Evolutionary conservation across 2,329 filamentous ascomycete genomes (phyloP).

Genomic region (Rugonectria rugulosa): DNA sequence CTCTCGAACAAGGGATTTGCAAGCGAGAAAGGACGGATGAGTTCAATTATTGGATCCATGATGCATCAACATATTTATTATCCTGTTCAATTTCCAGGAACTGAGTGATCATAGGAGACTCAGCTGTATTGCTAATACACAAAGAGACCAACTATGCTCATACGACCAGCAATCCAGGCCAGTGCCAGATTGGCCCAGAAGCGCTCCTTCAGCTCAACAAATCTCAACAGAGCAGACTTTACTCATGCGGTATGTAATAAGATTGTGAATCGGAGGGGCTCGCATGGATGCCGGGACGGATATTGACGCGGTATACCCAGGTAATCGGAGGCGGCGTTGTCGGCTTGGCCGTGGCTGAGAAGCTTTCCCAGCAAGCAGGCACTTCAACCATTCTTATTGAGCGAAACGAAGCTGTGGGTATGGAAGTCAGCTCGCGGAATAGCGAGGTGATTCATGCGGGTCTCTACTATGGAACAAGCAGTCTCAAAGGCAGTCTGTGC

Average conservation of each 20-base stretch:
- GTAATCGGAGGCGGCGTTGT: slow-evolving; percentile 72
- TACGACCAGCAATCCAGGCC: too few relatives aligned
- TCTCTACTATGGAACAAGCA: slow-evolving; percentile 83
- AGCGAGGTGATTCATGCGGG: slow-evolving; percentile 97
- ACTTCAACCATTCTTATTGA: slow-evolving; percentile 81
- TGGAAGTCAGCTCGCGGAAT: slow-evolving; percentile 88
- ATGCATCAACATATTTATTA: too few relatives aligned
- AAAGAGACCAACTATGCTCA: too few relatives aligned
- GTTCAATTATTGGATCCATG: too few relatives aligned
- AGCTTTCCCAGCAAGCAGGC: slow-evolving; percentile 71
- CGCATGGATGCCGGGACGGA: background rate
- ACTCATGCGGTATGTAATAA: slow-evolving; percentile 51
- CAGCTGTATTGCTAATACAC: too few relatives aligned
- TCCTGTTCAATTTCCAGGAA: too few relatives aligned
- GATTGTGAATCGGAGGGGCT: background rate
- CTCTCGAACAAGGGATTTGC: too few relatives aligned
- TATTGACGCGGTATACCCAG: slow-evolving; percentile 38
- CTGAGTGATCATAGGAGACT: too few relatives aligned
- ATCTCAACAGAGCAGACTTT: slow-evolving; percentile 49
- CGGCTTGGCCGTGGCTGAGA: slow-evolving; percentile 80
- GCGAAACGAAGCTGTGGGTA: slow-evolving; percentile 77
- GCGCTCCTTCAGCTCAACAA: slow-evolving; percentile 47
- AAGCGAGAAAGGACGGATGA: too few relatives aligned
- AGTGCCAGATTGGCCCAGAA: slow-evolving; percentile 23
- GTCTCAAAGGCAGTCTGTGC: slow-evolving; percentile 86